Conservation (phyloP, 257 asterid species). For the Salvia hispanica region DNA sequence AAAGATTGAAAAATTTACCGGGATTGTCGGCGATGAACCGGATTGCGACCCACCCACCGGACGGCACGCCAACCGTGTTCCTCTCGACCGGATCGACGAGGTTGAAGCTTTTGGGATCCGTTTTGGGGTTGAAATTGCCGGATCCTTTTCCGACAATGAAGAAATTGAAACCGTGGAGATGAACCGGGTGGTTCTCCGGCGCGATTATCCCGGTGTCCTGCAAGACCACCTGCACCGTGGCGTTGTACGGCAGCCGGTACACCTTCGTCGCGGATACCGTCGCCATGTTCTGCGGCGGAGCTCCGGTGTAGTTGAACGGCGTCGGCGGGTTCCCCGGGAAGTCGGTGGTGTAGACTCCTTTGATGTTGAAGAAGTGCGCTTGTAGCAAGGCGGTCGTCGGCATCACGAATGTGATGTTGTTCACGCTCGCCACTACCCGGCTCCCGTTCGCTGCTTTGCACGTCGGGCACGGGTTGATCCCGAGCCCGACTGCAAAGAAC, state of each 20-base stretch:
- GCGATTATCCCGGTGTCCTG: slow-evolving; percentile 64
- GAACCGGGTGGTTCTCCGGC: slow-evolving; percentile 62
- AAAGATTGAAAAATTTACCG: slow-evolving; percentile 36
- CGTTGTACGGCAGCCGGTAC: slow-evolving; percentile 50
- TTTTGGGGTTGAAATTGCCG: slow-evolving; percentile 56
- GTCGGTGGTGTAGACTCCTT: slow-evolving; percentile 65
- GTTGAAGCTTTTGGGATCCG: slow-evolving; percentile 52
- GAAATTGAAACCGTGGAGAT: slow-evolving; percentile 74
- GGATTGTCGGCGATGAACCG: slow-evolving; percentile 68
- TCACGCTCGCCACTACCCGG: slow-evolving; percentile 54
- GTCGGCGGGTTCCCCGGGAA: slow-evolving; percentile 57
- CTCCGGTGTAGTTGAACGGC: slow-evolving; percentile 53
- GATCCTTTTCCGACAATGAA: slow-evolving; percentile 52
- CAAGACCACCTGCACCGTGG: slow-evolving; percentile 53
- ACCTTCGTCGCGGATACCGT: slow-evolving; percentile 53
- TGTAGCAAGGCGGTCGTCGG: slow-evolving; percentile 54
- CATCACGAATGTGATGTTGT: slow-evolving; percentile 67
- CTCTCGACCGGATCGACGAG: slow-evolving; percentile 70
- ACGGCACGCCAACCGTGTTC: slow-evolving; percentile 65
- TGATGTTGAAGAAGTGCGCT: slow-evolving; percentile 53
- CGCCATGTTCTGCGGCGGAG: slow-evolving; percentile 35
- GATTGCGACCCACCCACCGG: slow-evolving; percentile 76
- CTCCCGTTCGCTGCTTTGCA: slow-evolving; percentile 58
- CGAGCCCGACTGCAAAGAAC: slow-evolving; percentile 55
- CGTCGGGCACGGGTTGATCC: slow-evolving; percentile 53